These are phyloP conservation scores for Syzygium grande DNA, from an alignment of 345 rosid species.

Conservation along the genomic window DNA sequence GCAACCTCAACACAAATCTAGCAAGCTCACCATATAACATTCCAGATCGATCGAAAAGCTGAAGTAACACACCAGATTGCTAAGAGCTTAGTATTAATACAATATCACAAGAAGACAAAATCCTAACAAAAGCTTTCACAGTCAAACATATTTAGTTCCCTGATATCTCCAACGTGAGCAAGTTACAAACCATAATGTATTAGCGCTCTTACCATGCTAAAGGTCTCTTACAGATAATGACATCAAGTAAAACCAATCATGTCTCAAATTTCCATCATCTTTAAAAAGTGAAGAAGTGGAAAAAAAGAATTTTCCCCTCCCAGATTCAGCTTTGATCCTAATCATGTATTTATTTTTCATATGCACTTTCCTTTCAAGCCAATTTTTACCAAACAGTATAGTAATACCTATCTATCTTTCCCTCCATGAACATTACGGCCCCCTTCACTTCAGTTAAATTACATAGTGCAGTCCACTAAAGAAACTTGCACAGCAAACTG, in stretches of 20 bases:
- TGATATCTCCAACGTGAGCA: background rate
- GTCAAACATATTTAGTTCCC: background rate
- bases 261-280: background rate
- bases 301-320: background rate
- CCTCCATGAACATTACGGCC: background rate
- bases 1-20: constrained; percentile 77
- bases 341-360: background rate
- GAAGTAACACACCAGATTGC: constrained; percentile 9
- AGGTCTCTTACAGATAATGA: background rate
- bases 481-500: background rate
- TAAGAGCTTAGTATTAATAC: background rate
- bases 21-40: constrained; percentile 87
- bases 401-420: background rate
- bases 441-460: background rate
- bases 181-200: background rate
- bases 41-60: constrained; percentile 88
- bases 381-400: background rate
- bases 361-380: background rate
- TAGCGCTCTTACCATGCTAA: background rate
- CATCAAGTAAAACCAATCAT: background rate
- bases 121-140: background rate
- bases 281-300: background rate
- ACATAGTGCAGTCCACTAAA: background rate
- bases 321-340: background rate
- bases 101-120: background rate